These are phyloP conservation scores for Suhomyces terraborum DNA, from an alignment of 1,139 yeast genomes.

Conservation along the genomic window DNA sequence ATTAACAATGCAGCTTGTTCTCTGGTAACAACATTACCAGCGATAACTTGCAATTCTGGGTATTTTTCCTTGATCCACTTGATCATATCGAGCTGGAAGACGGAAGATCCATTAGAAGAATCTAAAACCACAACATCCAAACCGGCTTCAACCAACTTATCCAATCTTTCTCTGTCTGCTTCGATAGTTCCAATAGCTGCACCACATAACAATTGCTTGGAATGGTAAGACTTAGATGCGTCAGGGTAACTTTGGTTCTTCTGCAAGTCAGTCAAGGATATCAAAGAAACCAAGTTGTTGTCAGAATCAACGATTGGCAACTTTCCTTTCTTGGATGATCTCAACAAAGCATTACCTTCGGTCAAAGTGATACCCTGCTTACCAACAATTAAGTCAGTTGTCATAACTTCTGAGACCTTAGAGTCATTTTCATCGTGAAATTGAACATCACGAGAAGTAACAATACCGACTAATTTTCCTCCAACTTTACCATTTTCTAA, in stretches of 20 bases:
- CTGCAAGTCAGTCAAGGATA: slow-evolving; percentile 95
- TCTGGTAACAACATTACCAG: slow-evolving; percentile 98
- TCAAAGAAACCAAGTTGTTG: slow-evolving; percentile 80
- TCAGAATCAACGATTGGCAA: slow-evolving; percentile 83
- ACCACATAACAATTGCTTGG: slow-evolving; percentile 97
- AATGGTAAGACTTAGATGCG: slow-evolving; percentile 89
- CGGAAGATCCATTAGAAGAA: slow-evolving; percentile 96
- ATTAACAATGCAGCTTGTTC: slow-evolving; percentile 97
- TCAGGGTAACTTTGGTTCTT: slow-evolving; percentile 92
- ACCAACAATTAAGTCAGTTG: slow-evolving; percentile 84
- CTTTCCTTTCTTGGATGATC: slow-evolving; percentile 95
- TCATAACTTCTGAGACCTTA: slow-evolving; percentile 79
- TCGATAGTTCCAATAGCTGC: slow-evolving; percentile 97
- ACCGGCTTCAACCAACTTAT: slow-evolving; percentile 89
- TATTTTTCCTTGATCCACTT: slow-evolving; percentile 81
- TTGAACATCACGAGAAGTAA: slow-evolving; percentile 96
- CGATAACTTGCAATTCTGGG: slow-evolving; percentile 86
- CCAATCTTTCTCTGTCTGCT: slow-evolving; percentile 83
- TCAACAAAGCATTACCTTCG: slow-evolving; percentile 88
- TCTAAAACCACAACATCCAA: slow-evolving; percentile 94
- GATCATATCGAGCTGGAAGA: slow-evolving; percentile 92
- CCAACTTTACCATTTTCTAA: slow-evolving; percentile 83
- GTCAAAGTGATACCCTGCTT: slow-evolving; percentile 74
- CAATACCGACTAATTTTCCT: slow-evolving; percentile 90
- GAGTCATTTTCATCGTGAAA: slow-evolving; percentile 76